Base-by-base conservation (phyloP, 2,329 filamentous ascomycete species). In the Zasmidium cellare region DNA sequence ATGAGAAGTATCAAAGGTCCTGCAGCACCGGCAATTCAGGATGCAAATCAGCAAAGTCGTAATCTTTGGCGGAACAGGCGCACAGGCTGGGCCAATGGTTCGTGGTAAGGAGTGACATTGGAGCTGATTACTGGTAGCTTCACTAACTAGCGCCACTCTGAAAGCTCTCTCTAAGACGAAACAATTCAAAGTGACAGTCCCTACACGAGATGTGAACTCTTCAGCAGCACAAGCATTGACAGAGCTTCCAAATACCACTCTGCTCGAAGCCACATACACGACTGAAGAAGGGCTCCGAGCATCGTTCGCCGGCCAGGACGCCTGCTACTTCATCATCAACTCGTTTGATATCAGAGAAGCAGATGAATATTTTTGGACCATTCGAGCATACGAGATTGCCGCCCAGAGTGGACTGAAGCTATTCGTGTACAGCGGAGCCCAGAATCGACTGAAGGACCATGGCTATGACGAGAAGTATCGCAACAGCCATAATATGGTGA, bases 351-450 rank as follows among this genome's bases (percentile, higher is more conserved):
- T 48, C 44, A 38, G 44, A 11, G 52, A 54, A 41, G 35, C 41
- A 6, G 52, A 54, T 18, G 52, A 54, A 22, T 54, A 54, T 24
- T 54, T 54, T 11, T 54, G 52, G 52, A 54, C 52, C 2, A 54
- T 54, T n/a, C 52, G 22, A 20, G 52, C 52, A 14, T 54, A 47
- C 23, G 52, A 54, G 44, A 54, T 54, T 6, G 52, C 52, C n/a
- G 52, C 45, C 3, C 52, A 47, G 18, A 54, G 52, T n/a, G 52
- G 52, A 20, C 24, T 54, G 1, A 35, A 48, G 24, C 44, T 41
- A 9, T 48, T 54, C n/a, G 18, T 54, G 11, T 54, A 48, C 45
- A 54, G 52, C 52, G 52, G 52, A 20, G 52, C 52, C 9, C 52
- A 41, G 7, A 47, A 54, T 48, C 44, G 52, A 2, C 7, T 53